These are phyloP conservation scores for Arachnomyces sp. DNA, from an alignment of 2,329 filamentous ascomycete species.

Conservation along the genomic window DNA sequence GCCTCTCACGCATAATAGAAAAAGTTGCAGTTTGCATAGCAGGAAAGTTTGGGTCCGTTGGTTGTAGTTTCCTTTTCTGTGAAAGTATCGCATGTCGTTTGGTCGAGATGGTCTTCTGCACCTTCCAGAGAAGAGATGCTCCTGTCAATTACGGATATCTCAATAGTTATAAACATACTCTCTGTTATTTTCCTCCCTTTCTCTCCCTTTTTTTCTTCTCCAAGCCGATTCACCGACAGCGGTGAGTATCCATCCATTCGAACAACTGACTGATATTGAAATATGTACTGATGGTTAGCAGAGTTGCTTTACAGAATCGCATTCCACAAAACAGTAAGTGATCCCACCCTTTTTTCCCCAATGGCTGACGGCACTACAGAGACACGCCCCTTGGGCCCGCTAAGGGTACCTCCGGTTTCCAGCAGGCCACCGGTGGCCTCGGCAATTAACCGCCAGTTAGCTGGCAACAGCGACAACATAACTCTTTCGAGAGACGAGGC, in stretches of 20 bases:
- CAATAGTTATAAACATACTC: neutral
- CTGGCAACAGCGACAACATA: neutral
- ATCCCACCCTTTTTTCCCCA: neutral
- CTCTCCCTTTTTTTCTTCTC: neutral
- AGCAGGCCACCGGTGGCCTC: neutral
- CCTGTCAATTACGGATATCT: neutral
- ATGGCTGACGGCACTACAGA: neutral
- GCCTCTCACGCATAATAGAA: no score
- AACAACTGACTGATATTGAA: neutral
- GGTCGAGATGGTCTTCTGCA: no score
- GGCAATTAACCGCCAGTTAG: conserved; percentile 3
- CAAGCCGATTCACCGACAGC: neutral
- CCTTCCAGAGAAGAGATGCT: neutral
- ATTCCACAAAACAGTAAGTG: neutral
- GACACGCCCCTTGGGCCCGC: neutral
- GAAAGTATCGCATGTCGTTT: no score
- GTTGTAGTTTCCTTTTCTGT: no score
- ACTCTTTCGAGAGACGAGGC: conserved; percentile 4
- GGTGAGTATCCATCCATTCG: neutral
- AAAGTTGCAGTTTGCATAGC: no score
- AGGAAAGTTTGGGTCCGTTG: no score
- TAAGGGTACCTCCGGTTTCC: conserved; percentile 1
- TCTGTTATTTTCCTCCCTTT: neutral
- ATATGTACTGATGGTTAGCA: neutral
- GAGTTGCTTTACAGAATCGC: neutral